These are phyloP conservation scores for Cercospora sp. DNA, from an alignment of 2,329 filamentous ascomycete genomes.

Conservation along the genomic window DNA sequence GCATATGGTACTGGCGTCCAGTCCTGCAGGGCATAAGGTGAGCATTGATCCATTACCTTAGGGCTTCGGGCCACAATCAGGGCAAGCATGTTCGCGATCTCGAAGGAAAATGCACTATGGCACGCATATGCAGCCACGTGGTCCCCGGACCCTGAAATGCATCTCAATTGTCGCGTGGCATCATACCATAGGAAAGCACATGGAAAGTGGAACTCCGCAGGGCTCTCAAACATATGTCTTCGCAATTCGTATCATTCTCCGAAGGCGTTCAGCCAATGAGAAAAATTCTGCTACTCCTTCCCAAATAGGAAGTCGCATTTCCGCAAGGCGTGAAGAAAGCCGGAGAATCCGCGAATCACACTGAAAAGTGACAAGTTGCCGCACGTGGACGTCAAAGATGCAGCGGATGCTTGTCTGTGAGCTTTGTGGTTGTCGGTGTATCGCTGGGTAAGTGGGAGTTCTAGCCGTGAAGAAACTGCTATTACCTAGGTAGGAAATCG, in stretches of 20 bases:
- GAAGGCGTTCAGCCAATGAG: not conserved
- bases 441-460: not conserved
- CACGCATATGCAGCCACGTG: not conserved
- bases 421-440: not conserved
- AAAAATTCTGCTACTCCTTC: not conserved
- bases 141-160: not conserved
- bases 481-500: slow-evolving; percentile 1
- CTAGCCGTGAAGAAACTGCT: not conserved
- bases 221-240: not conserved
- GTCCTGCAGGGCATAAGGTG: not conserved
- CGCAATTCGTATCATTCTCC: not conserved
- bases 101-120: not conserved
- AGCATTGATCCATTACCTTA: not conserved
- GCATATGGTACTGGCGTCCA: not conserved
- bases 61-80: not conserved
- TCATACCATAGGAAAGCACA: not conserved
- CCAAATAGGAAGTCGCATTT: slow-evolving; percentile 6
- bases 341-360: not conserved
- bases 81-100: not conserved
- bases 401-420: not conserved
- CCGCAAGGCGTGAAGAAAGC: not conserved
- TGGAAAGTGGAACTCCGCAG: not conserved
- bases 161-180: not conserved
- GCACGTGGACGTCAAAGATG: not conserved
- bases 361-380: not conserved